phyloP scores from a whole-genome alignment of 176 grass and related monocot genomes.

The Aegilops sharonensis region DNA sequence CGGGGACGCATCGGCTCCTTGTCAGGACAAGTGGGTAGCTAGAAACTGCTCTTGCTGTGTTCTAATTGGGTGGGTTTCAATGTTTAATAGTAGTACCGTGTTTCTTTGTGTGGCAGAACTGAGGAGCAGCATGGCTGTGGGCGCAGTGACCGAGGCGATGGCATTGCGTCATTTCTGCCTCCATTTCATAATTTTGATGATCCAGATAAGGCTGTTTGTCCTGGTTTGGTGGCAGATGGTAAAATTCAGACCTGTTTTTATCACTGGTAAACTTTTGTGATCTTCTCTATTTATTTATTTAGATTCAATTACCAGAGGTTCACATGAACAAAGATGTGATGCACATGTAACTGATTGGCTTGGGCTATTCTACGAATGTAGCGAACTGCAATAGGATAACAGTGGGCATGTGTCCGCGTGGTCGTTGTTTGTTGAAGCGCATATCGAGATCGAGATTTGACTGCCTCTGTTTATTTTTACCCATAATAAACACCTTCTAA shows the following conservation, averaged over 20 bases:
- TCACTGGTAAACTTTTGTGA: not conserved
- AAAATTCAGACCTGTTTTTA: slow-evolving; percentile 9
- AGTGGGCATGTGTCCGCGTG: too few relatives aligned
- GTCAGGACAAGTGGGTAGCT: not conserved
- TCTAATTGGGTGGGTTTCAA: not conserved
- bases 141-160: not conserved
- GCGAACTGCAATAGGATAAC: too few relatives aligned
- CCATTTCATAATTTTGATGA: slow-evolving; percentile 49
- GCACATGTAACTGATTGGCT: too few relatives aligned
- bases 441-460: too few relatives aligned
- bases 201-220: slow-evolving; percentile 31
- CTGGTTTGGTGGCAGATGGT: slow-evolving; percentile 33
- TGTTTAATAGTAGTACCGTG: not conserved
- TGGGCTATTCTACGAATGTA: too few relatives aligned
- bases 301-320: too few relatives aligned
- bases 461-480: too few relatives aligned
- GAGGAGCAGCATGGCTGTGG: not conserved
- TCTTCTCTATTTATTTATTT: too few relatives aligned
- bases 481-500: too few relatives aligned
- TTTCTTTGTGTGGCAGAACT: not conserved
- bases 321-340: too few relatives aligned
- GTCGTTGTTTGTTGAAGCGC: too few relatives aligned
- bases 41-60: not conserved
- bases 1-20: not conserved
- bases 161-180: not conserved